Conservation (phyloP, 768 basidiomycete species). For the Phanerodontia chrysosporium region DNA sequence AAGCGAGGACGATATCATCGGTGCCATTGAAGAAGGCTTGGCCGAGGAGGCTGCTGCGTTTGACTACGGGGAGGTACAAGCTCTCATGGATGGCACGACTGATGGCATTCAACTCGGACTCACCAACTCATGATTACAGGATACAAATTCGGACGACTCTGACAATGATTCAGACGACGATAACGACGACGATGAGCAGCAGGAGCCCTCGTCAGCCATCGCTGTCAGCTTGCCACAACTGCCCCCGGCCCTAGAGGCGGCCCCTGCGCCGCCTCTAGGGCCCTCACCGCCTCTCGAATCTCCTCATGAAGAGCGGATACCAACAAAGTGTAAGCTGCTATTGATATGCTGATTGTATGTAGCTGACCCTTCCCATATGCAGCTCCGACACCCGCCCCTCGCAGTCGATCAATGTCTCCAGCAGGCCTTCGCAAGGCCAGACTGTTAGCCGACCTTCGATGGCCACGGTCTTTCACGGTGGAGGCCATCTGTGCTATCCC, state of each 20-base stretch:
- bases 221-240: constrained; percentile 10
- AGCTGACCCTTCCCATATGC: too few relatives aligned
- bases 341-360: not conserved
- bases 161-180: constrained; percentile 45
- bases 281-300: constrained; percentile 16
- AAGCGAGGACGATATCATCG: constrained; percentile 58
- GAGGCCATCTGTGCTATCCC: constrained; percentile 92
- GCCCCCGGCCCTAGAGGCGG: not conserved
- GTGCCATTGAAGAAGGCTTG: constrained; percentile 48
- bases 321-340: constrained; percentile 10
- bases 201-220: constrained; percentile 28
- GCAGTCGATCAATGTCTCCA: constrained; percentile 47
- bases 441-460: constrained; percentile 30
- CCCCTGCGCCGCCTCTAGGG: not conserved
- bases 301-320: constrained; percentile 10
- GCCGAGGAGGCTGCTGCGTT: constrained; percentile 47
- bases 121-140: constrained; percentile 29
- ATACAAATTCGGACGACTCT: constrained; percentile 57
- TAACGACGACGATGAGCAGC: constrained; percentile 29
- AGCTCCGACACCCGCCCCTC: constrained; percentile 33
- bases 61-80: too few relatives aligned
- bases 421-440: constrained; percentile 48
- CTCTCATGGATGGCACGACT: too few relatives aligned
- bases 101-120: not conserved
- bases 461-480: constrained; percentile 71